Conservation (phyloP, 768 basidiomycete species). For the Lactarius trivialis region DNA sequence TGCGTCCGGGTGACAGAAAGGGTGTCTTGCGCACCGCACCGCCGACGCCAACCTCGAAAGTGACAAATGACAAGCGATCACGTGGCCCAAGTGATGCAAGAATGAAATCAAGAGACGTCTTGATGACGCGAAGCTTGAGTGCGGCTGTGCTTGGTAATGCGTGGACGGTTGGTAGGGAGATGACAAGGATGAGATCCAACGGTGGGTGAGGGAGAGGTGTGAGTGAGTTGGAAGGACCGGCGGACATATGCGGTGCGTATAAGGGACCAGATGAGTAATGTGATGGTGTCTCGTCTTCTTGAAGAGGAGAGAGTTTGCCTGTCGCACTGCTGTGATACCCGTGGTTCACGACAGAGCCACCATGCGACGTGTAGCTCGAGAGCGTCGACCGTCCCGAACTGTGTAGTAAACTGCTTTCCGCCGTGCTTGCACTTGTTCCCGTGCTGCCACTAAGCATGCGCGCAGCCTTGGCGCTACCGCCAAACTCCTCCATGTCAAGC, state of each 20-base stretch:
- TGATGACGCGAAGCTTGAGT: constrained; percentile 86
- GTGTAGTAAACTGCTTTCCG: constrained; percentile 58
- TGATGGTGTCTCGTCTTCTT: constrained; percentile 19
- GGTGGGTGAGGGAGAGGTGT: constrained; percentile 79
- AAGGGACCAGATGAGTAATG: constrained; percentile 11
- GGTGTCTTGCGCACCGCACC: constrained; percentile 90
- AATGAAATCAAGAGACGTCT: constrained; percentile 80
- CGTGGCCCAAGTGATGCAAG: constrained; percentile 65
- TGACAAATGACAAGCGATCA: constrained; percentile 86
- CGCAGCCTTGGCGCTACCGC: constrained; percentile 67
- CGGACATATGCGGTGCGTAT: constrained; percentile 52
- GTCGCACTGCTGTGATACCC: constrained; percentile 7
- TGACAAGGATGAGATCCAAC: constrained; percentile 86
- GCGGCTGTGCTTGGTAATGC: constrained; percentile 71
- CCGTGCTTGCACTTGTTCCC: constrained; percentile 48
- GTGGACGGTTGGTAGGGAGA: constrained; percentile 74
- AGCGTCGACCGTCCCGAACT: constrained; percentile 57
- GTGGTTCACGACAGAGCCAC: constrained; percentile 23
- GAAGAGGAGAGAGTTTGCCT: constrained; percentile 23
- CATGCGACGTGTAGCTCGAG: constrained; percentile 61
- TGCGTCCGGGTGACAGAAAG: constrained; percentile 68
- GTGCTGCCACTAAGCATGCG: constrained; percentile 75
- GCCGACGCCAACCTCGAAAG: constrained; percentile 82
- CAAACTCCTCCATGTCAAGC: constrained; percentile 57
- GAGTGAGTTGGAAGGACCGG: constrained; percentile 74